Evolutionary conservation across 1,139 yeast genomes (phyloP).

Genomic region (Geotrichum siamense): DNA sequence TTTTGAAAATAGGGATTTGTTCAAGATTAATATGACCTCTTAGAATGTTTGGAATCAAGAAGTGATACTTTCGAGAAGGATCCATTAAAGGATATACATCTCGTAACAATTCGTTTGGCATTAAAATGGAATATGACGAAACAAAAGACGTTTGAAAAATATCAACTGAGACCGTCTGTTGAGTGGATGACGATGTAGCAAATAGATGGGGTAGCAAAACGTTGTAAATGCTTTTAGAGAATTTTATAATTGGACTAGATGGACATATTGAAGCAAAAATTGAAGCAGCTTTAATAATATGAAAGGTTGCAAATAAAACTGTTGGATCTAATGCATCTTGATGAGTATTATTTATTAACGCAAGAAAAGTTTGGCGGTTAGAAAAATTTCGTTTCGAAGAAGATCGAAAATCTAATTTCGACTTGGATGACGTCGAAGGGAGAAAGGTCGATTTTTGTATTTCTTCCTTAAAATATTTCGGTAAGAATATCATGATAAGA

Average conservation of each 20-base stretch:
- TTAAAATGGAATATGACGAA: slow-evolving; percentile 16
- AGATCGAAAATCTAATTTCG: slow-evolving; percentile 14
- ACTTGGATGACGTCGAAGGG: slow-evolving; percentile 9
- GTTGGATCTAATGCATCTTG: slow-evolving; percentile 2
- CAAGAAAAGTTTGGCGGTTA: slow-evolving; percentile 14
- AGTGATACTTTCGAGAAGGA: neutral
- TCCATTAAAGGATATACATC: slow-evolving; percentile 16
- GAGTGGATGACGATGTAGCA: slow-evolving; percentile 6
- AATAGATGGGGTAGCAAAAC: slow-evolving; percentile 15
- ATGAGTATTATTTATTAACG: slow-evolving; percentile 10
- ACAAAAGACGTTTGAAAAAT: slow-evolving; percentile 17
- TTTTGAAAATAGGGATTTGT: slow-evolving; percentile 11
- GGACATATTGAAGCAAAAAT: slow-evolving; percentile 4
- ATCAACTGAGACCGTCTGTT: slow-evolving; percentile 7
- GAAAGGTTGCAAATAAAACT: slow-evolving; percentile 8
- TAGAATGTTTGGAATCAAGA: slow-evolving; percentile 16
- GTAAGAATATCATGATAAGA: slow-evolving; percentile 29
- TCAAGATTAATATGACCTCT: slow-evolving; percentile 18
- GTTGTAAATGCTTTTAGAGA: slow-evolving; percentile 15
- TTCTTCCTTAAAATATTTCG: slow-evolving; percentile 24
- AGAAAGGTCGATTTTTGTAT: neutral
- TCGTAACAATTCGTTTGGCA: slow-evolving; percentile 7
- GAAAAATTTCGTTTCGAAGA: slow-evolving; percentile 7
- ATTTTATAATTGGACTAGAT: slow-evolving; percentile 12
- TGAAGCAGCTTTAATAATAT: slow-evolving; percentile 11